phyloP scores from a whole-genome alignment of 78 protist genomes.

The Dictyostelium purpureum region DNA sequence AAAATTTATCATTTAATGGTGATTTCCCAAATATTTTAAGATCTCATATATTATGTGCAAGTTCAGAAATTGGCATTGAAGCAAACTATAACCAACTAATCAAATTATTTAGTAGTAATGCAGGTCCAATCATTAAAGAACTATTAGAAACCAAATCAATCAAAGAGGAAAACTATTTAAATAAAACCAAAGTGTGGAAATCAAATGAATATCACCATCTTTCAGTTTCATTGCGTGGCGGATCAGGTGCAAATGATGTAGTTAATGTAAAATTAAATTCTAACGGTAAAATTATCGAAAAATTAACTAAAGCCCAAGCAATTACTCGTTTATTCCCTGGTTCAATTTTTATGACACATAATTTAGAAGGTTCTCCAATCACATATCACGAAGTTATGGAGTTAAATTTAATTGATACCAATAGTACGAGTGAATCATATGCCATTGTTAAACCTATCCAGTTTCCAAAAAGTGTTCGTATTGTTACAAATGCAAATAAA shows the following conservation, averaged over 20 bases:
- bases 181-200: background rate
- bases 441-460: slow-evolving; percentile 6
- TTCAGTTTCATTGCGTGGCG: slow-evolving; percentile 36
- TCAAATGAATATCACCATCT: slow-evolving; percentile 8
- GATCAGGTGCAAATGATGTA: slow-evolving; percentile 27
- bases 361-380: background rate
- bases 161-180: background rate
- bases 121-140: background rate
- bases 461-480: slow-evolving; percentile 3
- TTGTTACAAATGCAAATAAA: slow-evolving; percentile 11
- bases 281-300: background rate
- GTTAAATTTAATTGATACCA: background rate
- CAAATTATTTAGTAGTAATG: background rate
- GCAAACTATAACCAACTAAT: background rate
- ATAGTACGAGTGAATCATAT: background rate
- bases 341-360: slow-evolving; percentile 22
- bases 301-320: slow-evolving; percentile 27
- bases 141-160: background rate
- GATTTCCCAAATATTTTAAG: slow-evolving; percentile 57
- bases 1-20: slow-evolving; percentile 53
- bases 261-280: slow-evolving; percentile 16
- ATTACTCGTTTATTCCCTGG: slow-evolving; percentile 49
- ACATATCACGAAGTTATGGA: slow-evolving; percentile 10
- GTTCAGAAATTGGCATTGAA: slow-evolving; percentile 47
- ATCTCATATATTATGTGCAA: slow-evolving; percentile 38